phyloP scores from a whole-genome alignment of 306 rosid species.

The Purshia tridentata region DNA sequence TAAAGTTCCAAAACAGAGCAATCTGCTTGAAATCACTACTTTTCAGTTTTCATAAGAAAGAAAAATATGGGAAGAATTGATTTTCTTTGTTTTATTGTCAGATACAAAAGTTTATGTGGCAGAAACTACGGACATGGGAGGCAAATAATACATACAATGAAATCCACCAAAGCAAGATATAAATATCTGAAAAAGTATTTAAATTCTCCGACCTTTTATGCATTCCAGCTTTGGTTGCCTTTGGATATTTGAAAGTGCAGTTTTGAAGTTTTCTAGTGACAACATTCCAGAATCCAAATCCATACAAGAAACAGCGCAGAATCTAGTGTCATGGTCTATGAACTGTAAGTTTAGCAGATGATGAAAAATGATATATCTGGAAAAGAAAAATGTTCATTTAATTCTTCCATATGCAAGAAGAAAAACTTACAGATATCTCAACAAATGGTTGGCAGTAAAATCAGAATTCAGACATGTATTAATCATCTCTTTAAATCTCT shows the following conservation, averaged over 20 bases:
- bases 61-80: background rate
- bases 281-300: slow-evolving; percentile 69
- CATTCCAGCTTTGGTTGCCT: slow-evolving; percentile 81
- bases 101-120: background rate
- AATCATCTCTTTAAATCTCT: slow-evolving; percentile 55
- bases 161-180: slow-evolving; percentile 8
- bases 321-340: slow-evolving; percentile 49
- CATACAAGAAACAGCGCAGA: slow-evolving; percentile 69
- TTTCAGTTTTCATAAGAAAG: slow-evolving; percentile 1
- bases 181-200: slow-evolving; percentile 1
- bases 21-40: slow-evolving; percentile 43
- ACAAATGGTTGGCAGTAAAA: slow-evolving; percentile 60
- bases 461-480: slow-evolving; percentile 43
- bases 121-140: background rate
- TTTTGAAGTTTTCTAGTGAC: slow-evolving; percentile 59
- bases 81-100: background rate
- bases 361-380: background rate
- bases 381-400: background rate
- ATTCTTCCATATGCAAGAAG: slow-evolving; percentile 19
- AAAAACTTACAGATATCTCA: slow-evolving; percentile 74
- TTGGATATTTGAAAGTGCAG: slow-evolving; percentile 60
- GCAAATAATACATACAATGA: slow-evolving; percentile 3
- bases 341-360: slow-evolving; percentile 26
- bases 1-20: slow-evolving; percentile 84
- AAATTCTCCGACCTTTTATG: slow-evolving; percentile 55